phyloP scores from a whole-genome alignment of 495 filamentous ascomycete species.

The Podospora anserina region DNA sequence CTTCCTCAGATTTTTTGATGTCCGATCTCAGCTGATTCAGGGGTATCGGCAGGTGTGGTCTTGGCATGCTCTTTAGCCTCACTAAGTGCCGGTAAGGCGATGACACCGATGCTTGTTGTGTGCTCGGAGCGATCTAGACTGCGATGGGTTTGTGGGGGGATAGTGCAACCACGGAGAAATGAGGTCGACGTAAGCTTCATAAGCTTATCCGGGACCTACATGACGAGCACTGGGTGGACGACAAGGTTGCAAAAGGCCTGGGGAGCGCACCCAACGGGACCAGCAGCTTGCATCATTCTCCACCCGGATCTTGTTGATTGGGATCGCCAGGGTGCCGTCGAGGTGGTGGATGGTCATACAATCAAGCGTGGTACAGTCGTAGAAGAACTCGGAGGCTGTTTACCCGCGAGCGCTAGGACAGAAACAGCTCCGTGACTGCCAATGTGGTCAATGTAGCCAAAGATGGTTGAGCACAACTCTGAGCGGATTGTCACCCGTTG shows the following conservation, averaged over 20 bases:
- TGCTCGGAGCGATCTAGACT: constrained; percentile 6
- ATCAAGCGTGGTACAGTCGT: background rate
- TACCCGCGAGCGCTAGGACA: constrained; percentile 1
- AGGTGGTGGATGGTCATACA: background rate
- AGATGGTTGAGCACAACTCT: background rate
- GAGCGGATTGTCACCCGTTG: constrained; percentile 5
- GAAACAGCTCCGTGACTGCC: background rate
- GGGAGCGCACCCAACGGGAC: background rate
- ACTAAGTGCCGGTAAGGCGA: constrained; percentile 12
- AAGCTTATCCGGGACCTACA: constrained; percentile 9
- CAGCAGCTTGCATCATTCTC: background rate
- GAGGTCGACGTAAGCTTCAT: constrained; percentile 13
- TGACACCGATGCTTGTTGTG: background rate
- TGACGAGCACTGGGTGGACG: background rate
- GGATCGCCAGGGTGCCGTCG: background rate
- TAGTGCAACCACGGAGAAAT: constrained; percentile 1
- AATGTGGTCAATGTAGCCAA: constrained; percentile 5
- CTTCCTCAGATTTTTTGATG: background rate
- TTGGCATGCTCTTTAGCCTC: constrained; percentile 11
- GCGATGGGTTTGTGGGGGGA: constrained; percentile 8
- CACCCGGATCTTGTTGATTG: background rate
- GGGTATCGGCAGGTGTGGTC: background rate
- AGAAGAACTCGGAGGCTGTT: background rate
- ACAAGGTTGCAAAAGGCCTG: background rate
- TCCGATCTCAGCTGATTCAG: background rate